Evolutionary conservation across 1,284 basidiomycete species (phyloP).

Genomic region (Uromyces viciae-fabae): DNA sequence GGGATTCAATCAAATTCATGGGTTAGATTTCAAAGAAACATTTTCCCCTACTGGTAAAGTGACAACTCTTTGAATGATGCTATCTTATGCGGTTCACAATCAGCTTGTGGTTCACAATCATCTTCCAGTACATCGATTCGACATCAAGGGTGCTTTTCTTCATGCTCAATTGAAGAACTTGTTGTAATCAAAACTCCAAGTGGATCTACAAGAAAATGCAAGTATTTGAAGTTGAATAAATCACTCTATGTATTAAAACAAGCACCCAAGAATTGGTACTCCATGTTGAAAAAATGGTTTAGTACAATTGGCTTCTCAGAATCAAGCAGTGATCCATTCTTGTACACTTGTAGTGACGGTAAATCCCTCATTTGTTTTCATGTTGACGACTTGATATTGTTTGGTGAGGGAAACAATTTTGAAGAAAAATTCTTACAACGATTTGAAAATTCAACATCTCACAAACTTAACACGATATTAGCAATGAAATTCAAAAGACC

Average conservation of each 20-base stretch:
- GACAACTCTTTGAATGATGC: no score
- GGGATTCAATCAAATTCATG: no score
- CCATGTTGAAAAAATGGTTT: neutral
- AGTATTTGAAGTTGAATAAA: neutral
- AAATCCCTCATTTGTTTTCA: neutral
- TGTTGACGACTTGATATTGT: neutral
- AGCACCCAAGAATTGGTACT: neutral
- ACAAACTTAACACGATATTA: neutral
- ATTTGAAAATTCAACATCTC: neutral
- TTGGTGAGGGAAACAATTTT: neutral
- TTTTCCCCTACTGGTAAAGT: no score
- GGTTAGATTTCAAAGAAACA: no score
- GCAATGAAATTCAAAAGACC: neutral
- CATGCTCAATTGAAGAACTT: neutral
- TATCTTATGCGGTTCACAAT: no score
- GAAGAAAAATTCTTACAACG: neutral
- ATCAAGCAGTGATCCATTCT: neutral
- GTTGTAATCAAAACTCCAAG: neutral
- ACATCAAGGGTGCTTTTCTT: no score
- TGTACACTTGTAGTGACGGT: neutral
- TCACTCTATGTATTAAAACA: neutral
- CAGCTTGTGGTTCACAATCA: neutral
- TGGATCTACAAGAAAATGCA: neutral
- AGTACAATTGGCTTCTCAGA: neutral
- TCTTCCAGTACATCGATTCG: neutral